Percentiles rank a stretch among this genome's conserved stretches.
phyloP scores from a whole-genome alignment of 257 asterid genomes.

The Nicotiana obtusifolia region DNA sequence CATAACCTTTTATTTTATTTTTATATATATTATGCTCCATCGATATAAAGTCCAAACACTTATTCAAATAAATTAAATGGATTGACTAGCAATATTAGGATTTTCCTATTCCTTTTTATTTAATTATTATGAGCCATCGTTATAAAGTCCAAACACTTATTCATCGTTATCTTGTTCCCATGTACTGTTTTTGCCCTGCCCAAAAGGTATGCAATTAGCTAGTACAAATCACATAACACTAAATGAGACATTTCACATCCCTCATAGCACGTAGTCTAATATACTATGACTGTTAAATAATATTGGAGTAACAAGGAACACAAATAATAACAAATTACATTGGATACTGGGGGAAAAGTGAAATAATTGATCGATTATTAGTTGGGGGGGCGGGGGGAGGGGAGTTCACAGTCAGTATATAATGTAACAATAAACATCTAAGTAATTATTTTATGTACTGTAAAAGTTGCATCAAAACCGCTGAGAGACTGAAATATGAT shows the following conservation, averaged over 20 bases:
- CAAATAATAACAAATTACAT: no score
- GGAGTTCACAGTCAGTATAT: no score
- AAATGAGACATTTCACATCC: background rate
- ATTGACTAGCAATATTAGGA: no score
- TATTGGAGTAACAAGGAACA: background rate
- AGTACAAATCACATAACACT: background rate
- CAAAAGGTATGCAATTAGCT: background rate
- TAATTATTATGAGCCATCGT: no score
- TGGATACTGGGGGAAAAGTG: background rate
- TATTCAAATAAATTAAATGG: no score
- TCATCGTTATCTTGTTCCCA: background rate
- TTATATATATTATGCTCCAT: no score
- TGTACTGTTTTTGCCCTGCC: background rate
- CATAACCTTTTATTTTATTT: no score
- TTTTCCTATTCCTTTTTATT: no score
- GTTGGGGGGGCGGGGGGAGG: background rate
- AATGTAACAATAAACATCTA: no score
- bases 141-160: no score
- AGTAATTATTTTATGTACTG: background rate
- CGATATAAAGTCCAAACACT: no score
- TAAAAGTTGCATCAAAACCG: conserved; percentile 44
- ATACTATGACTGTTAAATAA: background rate
- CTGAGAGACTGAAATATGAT: conserved; percentile 73
- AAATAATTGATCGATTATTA: background rate
- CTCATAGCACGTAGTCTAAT: background rate